Evolutionary conservation across 352 stramenopile species (phyloP), one percentile per base, ranked within the genome.

Genomic region (Globisporangium iwayamae): DNA sequence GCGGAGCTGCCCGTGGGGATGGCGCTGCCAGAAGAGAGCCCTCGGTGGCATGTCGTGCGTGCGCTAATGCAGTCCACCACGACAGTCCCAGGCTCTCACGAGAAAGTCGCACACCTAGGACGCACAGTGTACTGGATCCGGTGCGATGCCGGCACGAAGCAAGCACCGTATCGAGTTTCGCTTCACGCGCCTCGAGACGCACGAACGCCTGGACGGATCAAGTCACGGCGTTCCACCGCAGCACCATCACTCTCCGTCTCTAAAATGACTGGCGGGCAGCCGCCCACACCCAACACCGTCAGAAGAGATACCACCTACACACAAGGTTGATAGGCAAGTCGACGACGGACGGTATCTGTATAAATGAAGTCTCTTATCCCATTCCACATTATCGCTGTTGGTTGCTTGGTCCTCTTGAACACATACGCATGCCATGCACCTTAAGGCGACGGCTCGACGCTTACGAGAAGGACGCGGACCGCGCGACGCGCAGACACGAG

Each of bases 401-500:
- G 8, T 43, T 43, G 38, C 11, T 11, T 43, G 38, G 8, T 43
- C 38, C 38, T 43, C 38, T 43, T 43, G 38, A 36, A 36, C 32
- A 36, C 32, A 28, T 28, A 28, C 25, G 25, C 25, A 28, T 28
- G 25, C 32, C 32, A 36, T 5, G 32, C 4, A 36, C 32, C 32
- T 32, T 22, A 4, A 20, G n/a, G 1, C 38, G 16, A 4, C 16
- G 8, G 22, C 13, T 61, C 20, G 32, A 51, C 22, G 39, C 20
- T 53, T 81, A 75, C 20, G 76, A 85, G 38, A 84, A 78, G 32
- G 76, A 89, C 32, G 71, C 50, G 56, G 75, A 86, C 2, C 80
- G 78, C 61, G 81, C 73, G 52, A 90, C 83, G 38, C 82, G 82
- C 66, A 91, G 70, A 22, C 76, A 76, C 53, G 84, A 90, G 46